Percentiles rank a stretch among this genome's conserved stretches.
phyloP scores from a whole-genome alignment of 305 asterid species.

The Solanum hybrid region DNA sequence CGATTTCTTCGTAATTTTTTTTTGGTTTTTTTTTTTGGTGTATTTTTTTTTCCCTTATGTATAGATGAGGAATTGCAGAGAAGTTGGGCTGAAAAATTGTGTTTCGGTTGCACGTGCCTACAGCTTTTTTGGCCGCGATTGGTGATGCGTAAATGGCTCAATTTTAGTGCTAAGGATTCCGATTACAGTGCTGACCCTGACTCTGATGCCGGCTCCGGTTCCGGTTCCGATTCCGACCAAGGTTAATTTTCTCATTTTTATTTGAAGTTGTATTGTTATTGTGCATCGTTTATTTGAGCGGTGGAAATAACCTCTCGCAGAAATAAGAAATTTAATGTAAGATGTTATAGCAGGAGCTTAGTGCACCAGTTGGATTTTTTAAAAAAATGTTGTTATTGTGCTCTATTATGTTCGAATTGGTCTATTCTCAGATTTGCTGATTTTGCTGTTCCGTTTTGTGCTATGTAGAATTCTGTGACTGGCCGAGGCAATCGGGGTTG shows the following conservation, averaged over 20 bases:
- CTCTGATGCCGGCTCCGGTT: slow-evolving; percentile 20
- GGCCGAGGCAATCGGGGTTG: slow-evolving; percentile 43
- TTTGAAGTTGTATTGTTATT: not conserved
- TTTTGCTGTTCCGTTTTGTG: not conserved
- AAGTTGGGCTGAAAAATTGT: slow-evolving; percentile 74
- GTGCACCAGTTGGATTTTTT: accelerated
- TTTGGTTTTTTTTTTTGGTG: not conserved
- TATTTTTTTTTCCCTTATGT: slow-evolving; percentile 6
- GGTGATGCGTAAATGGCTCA: slow-evolving; percentile 74
- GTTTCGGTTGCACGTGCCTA: slow-evolving; percentile 82
- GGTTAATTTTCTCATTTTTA: slow-evolving; percentile 23
- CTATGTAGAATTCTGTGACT: slow-evolving; percentile 29
- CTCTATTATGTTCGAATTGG: not conserved
- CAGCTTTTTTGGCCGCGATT: slow-evolving; percentile 83
- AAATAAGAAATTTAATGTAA: not conserved
- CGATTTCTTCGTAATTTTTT: not conserved
- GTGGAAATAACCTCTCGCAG: not conserved
- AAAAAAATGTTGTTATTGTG: not conserved
- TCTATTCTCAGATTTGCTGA: not conserved
- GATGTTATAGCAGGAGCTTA: not conserved
- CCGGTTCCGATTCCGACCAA: slow-evolving; percentile 57
- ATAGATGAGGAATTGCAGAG: slow-evolving; percentile 52
- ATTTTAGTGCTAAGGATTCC: slow-evolving; percentile 33
- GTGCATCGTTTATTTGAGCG: not conserved
- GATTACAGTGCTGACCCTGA: slow-evolving; percentile 80